These are phyloP conservation scores for Globisporangium recalcitrans DNA, from an alignment of 352 stramenopile species.

Conservation along the genomic window DNA sequence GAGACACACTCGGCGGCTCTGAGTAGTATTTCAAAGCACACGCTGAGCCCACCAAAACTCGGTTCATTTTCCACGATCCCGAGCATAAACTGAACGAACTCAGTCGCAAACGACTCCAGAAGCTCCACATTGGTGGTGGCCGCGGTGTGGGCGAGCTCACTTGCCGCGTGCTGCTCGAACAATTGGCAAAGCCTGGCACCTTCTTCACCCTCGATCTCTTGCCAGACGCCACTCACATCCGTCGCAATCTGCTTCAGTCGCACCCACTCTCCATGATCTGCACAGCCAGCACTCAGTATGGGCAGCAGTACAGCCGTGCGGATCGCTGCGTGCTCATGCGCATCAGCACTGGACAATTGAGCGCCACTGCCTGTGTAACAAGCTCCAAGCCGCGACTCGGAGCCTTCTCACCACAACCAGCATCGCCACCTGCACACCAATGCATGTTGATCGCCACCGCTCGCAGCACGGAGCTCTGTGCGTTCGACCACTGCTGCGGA, in stretches of 20 bases:
- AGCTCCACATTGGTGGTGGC: not conserved
- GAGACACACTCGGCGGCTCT: constrained; percentile 14
- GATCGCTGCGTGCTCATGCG: constrained; percentile 36
- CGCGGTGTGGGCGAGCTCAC: not conserved
- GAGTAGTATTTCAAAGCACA: constrained; percentile 35
- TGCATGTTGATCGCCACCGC: constrained; percentile 40
- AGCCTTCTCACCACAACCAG: not conserved
- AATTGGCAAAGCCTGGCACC: constrained; percentile 1
- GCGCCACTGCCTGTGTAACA: constrained; percentile 20
- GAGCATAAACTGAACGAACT: not conserved
- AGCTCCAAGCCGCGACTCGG: constrained; percentile 18
- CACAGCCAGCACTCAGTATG: constrained; percentile 14
- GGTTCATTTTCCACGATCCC: not conserved
- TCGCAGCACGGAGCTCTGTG: constrained; percentile 41
- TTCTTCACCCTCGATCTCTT: not conserved
- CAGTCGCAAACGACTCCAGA: constrained; percentile 4
- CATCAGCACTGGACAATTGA: constrained; percentile 32
- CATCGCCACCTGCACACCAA: constrained; percentile 5
- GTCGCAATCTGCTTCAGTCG: not conserved
- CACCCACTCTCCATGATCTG: not conserved
- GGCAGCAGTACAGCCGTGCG: constrained; percentile 37
- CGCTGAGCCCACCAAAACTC: constrained; percentile 11
- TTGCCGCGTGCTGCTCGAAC: not conserved
- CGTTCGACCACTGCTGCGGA: constrained; percentile 37
- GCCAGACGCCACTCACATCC: constrained; percentile 13